phyloP scores from a whole-genome alignment of 139 green algal genomes.

The Deuterostichococcus epilithicus region DNA sequence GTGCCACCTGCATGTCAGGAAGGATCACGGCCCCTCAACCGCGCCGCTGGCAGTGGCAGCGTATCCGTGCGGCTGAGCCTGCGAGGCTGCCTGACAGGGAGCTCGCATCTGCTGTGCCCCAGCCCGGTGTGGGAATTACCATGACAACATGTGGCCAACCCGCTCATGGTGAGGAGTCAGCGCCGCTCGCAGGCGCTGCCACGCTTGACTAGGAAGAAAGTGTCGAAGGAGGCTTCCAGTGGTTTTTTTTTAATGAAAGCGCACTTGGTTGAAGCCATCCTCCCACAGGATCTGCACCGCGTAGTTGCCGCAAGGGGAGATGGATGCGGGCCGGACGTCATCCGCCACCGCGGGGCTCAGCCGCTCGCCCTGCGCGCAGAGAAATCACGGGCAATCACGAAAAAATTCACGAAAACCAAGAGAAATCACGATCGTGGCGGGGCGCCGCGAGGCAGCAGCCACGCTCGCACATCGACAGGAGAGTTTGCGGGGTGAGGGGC shows the following conservation, averaged over 20 bases:
- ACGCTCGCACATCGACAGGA: too few relatives aligned
- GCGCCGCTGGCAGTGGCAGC: too few relatives aligned
- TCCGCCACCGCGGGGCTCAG: slow-evolving; percentile 33
- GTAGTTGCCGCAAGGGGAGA: slow-evolving; percentile 94
- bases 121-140: background rate
- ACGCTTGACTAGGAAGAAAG: background rate
- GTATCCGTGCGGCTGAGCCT: too few relatives aligned
- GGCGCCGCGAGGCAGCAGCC: too few relatives aligned
- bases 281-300: slow-evolving; percentile 82
- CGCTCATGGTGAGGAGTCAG: background rate
- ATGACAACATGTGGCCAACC: background rate
- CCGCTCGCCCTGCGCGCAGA: background rate
- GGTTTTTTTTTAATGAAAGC: background rate
- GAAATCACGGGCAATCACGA: background rate
- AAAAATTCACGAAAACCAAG: too few relatives aligned
- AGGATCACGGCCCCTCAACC: background rate
- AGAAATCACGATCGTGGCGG: too few relatives aligned
- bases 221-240: background rate
- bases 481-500: too few relatives aligned
- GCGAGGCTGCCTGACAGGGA: background rate
- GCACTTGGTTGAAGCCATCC: slow-evolving; percentile 77
- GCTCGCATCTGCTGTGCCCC: too few relatives aligned
- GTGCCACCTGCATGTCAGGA: slow-evolving; percentile 51
- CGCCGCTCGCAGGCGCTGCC: background rate
- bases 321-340: slow-evolving; percentile 57